A percentile compares a stretch with the other conserved stretches of the same genome.
These are phyloP conservation scores for Lactarius deliciosus DNA, from an alignment of 768 basidiomycete species.

Conservation along the genomic window DNA sequence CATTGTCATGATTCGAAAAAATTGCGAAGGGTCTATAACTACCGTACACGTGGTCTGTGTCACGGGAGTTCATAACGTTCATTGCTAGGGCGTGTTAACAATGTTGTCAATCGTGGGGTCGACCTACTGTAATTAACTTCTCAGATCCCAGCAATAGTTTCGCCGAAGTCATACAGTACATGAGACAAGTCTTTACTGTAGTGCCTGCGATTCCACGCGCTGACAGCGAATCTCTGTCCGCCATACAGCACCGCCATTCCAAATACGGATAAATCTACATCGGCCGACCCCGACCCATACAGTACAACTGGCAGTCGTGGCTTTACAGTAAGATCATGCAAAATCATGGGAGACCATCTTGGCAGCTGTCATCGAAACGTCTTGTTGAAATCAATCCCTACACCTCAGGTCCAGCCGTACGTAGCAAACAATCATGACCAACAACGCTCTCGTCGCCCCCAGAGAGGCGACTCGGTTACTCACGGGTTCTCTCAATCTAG, in stretches of 20 bases:
- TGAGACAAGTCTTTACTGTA: not conserved
- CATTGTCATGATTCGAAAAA: not conserved
- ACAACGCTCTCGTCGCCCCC: not conserved
- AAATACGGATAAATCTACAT: not conserved
- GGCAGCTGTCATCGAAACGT: constrained; percentile 2
- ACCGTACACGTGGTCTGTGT: not conserved
- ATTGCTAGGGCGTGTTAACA: not conserved
- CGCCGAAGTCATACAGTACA: not conserved
- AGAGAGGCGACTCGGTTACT: not conserved
- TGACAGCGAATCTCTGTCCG: not conserved
- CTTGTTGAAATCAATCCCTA: constrained; percentile 1
- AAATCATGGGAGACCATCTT: not conserved
- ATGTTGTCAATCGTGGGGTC: not conserved
- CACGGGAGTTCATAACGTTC: not conserved
- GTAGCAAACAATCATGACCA: not conserved
- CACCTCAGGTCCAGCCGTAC: not conserved
- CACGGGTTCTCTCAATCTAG: not conserved
- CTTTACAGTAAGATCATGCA: not conserved
- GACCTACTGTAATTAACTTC: not conserved
- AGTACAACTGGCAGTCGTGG: not conserved
- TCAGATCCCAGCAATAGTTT: not conserved
- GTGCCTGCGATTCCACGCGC: not conserved
- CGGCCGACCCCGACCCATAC: not conserved
- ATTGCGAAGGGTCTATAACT: not conserved
- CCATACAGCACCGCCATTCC: not conserved